Conservation (phyloP, 257 asterid species). For the Nicotiana tabacum region DNA sequence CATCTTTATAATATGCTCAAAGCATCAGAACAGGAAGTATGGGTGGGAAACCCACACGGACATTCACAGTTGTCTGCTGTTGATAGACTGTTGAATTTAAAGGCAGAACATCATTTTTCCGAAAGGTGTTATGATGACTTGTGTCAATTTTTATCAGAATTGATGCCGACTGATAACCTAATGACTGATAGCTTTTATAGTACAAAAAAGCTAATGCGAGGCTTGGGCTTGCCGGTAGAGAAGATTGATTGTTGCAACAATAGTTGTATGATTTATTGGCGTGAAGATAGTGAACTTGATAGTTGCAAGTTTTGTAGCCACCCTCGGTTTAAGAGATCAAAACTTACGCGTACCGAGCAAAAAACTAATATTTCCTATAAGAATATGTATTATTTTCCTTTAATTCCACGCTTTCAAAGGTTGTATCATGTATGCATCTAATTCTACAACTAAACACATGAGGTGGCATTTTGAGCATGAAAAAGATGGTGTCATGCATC, state of each 20-base stretch:
- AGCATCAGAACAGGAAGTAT: not conserved
- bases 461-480: not conserved
- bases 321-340: not conserved
- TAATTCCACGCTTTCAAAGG: not conserved
- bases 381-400: not conserved
- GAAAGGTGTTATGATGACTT: not conserved
- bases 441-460: not conserved
- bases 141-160: not conserved
- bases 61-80: not conserved
- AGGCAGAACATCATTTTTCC: not conserved
- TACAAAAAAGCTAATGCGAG: not conserved
- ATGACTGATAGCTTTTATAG: not conserved
- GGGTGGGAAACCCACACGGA: not conserved
- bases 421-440: not conserved
- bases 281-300: not conserved
- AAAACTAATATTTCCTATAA: not conserved
- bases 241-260: not conserved
- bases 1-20: not conserved
- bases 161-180: not conserved
- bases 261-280: not conserved
- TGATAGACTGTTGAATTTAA: not conserved
- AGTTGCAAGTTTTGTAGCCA: not conserved
- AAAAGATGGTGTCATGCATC: not conserved
- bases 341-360: not conserved
- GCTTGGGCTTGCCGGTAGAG: not conserved